Evolutionary conservation across 208 protist genomes (phyloP), one percentile per base, ranked within the genome.

Genomic region (Porcisia deanei): DNA sequence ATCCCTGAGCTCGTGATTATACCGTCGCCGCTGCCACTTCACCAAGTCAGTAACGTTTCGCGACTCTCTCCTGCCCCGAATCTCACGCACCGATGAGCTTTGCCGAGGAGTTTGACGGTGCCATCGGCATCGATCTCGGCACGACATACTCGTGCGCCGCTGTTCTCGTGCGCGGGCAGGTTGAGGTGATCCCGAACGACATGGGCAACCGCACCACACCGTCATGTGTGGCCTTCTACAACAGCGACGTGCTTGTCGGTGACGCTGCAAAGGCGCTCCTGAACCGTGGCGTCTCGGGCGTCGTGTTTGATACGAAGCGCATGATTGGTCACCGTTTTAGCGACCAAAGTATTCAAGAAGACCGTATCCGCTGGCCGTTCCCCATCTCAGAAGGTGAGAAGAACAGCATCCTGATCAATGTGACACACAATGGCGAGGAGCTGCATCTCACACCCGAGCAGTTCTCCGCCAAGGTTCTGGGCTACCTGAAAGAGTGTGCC

Each of bases 201-300:
- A 97, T 98, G 89, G 99, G 99, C 83, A 99, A 99, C 88, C 94
- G 99, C 72, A 99, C 98, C 43, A 99, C 99, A 18, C 99, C 99
- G 25, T 99, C 99, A 8, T 98, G 94, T 64, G 99, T 99, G 37
- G 98, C 99, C 20, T 99, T 99, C 89, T 98, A 97, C 69, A 97
- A 99, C 68, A 75, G 75, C 30, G 98, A 99, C 69, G 81, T 96
- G 16, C 90, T 99, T 14, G 93, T 99, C 73, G 98, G 99, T 71
- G 98, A 99, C 63, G 97, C 95, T 12, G 99, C 99, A 20, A 91
- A 89, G 72, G 95, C 98, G 74, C 96, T 99, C 73, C 89, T 86
- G 37, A 75, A 85, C 10, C 91, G 93, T 66, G 98, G 99, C 45
- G 93, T 93, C n/a, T 65, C 71, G 1, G 94, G 96, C 60, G 98